Conservation (phyloP, 768 basidiomycete genomes). For the Rhizopogon vesiculosus region DNA sequence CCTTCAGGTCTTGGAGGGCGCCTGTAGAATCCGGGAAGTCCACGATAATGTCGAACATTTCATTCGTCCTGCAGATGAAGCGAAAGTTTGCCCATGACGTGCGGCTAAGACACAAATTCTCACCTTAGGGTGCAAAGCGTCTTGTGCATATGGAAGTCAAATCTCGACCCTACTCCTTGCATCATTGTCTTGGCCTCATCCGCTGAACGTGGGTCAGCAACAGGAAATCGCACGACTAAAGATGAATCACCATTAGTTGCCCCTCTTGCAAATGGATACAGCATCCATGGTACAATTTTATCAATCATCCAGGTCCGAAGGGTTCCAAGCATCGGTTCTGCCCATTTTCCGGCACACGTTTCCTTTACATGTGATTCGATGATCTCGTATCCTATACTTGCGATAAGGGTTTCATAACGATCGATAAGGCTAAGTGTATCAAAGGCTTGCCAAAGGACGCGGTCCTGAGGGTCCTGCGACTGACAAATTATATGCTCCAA, state of each 20-base stretch:
- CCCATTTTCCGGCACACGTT: slow-evolving; percentile 69
- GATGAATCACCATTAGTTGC: slow-evolving; percentile 44
- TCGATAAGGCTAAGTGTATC: slow-evolving; percentile 73
- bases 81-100: background rate
- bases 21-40: slow-evolving; percentile 86
- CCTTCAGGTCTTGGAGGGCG: slow-evolving; percentile 84
- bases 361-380: slow-evolving; percentile 72
- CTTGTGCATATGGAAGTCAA: slow-evolving; percentile 93
- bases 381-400: slow-evolving; percentile 79
- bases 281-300: slow-evolving; percentile 82
- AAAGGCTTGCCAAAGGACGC: slow-evolving; percentile 52
- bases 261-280: slow-evolving; percentile 70
- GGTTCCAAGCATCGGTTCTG: slow-evolving; percentile 52
- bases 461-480: slow-evolving; percentile 26
- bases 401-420: slow-evolving; percentile 79
- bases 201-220: slow-evolving; percentile 33
- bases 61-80: slow-evolving; percentile 47
- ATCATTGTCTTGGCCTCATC: slow-evolving; percentile 71
- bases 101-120: background rate
- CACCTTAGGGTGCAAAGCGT: slow-evolving; percentile 86
- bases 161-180: slow-evolving; percentile 71
- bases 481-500: slow-evolving; percentile 28
- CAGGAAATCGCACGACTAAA: background rate
- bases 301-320: slow-evolving; percentile 75
- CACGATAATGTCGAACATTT: slow-evolving; percentile 96